These are phyloP conservation scores for Scutellaria galericulata DNA, from an alignment of 257 asterid species.

Conservation along the genomic window DNA sequence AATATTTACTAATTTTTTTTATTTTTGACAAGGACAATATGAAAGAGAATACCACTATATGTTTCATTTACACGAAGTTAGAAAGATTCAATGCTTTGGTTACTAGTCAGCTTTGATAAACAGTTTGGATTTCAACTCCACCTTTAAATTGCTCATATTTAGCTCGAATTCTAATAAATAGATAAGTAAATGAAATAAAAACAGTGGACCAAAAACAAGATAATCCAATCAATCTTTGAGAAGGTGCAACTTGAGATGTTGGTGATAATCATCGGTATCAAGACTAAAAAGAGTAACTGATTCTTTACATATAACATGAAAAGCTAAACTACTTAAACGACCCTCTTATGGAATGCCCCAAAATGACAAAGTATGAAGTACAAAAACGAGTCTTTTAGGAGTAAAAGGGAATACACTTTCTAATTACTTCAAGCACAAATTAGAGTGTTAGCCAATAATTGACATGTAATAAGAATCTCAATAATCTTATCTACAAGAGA, in stretches of 20 bases:
- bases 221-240: not conserved
- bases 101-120: not conserved
- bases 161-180: not conserved
- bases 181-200: conserved; percentile 8
- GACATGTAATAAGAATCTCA: too few relatives aligned
- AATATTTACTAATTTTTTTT: too few relatives aligned
- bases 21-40: not conserved
- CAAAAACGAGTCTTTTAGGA: not conserved
- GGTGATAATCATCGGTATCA: not conserved
- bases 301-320: conserved; percentile 3
- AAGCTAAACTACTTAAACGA: conserved; percentile 11
- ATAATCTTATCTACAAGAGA: not conserved
- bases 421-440: too few relatives aligned
- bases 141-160: not conserved
- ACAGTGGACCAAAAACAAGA: not conserved
- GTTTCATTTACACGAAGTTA: conserved; percentile 7
- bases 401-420: not conserved
- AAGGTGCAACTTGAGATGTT: not conserved
- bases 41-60: not conserved
- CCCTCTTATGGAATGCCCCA: not conserved
- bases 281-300: conserved; percentile 6
- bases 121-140: not conserved
- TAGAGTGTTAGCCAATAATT: too few relatives aligned
- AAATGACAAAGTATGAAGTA: not conserved
- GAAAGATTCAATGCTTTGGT: not conserved